phyloP scores from a whole-genome alignment of 805 yeast genomes.

The Lipomyces oligophaga region DNA sequence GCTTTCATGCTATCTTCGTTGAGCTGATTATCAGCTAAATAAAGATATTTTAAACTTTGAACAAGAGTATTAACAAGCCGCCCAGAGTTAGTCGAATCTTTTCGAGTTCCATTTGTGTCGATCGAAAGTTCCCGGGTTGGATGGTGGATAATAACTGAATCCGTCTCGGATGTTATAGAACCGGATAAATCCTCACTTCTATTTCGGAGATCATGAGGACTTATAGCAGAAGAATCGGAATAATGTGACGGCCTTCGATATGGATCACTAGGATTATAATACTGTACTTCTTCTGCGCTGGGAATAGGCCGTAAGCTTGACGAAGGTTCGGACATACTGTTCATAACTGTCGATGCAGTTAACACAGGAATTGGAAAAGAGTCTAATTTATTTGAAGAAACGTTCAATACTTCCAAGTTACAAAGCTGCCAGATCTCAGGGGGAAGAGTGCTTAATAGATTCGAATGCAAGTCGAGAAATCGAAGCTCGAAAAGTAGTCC shows the following conservation, averaged over 20 bases:
- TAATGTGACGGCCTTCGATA: slow-evolving; percentile 12
- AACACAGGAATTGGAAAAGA: slow-evolving; percentile 46
- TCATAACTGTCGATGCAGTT: neutral
- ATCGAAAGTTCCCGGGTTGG: neutral
- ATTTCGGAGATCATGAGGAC: slow-evolving; percentile 9
- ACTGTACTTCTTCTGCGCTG: slow-evolving; percentile 10
- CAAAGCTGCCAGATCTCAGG: slow-evolving; percentile 61
- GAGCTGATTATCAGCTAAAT: slow-evolving; percentile 78
- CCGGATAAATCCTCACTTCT: neutral
- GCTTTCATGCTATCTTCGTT: slow-evolving; percentile 71
- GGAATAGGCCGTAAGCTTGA: slow-evolving; percentile 11
- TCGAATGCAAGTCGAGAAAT: slow-evolving; percentile 74
- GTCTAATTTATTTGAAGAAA: slow-evolving; percentile 68
- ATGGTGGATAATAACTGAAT: neutral
- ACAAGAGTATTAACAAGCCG: slow-evolving; percentile 38
- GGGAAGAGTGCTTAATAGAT: slow-evolving; percentile 69
- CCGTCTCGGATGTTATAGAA: neutral
- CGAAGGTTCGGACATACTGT: slow-evolving; percentile 7
- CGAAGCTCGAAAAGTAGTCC: slow-evolving; percentile 57
- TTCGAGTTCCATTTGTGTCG: slow-evolving; percentile 5
- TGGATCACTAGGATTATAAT: neutral
- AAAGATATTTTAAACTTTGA: slow-evolving; percentile 52
- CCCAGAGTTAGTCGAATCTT: slow-evolving; percentile 22
- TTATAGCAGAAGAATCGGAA: slow-evolving; percentile 15
- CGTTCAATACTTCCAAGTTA: slow-evolving; percentile 57